Conservation (phyloP, 139 green algal genomes). For the Pseudopediastrum boryanum region DNA sequence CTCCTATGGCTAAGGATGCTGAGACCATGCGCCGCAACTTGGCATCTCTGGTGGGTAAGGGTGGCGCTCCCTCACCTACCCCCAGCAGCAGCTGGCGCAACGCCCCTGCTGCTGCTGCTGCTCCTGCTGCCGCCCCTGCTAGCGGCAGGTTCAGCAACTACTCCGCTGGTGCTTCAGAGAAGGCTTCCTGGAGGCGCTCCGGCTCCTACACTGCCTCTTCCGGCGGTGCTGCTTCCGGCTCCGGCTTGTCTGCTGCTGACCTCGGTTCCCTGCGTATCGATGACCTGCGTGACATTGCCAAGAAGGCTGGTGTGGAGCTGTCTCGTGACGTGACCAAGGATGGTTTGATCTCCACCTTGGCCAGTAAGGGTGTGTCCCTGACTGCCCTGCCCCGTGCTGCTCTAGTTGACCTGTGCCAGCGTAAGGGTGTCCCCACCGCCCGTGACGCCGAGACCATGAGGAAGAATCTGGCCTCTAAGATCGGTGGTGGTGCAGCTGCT, state of each 20-base stretch:
- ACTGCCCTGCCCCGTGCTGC: background rate
- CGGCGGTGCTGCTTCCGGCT: no score
- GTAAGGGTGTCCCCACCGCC: slow-evolving; percentile 2
- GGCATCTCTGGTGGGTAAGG: slow-evolving; percentile 12
- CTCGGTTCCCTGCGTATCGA: slow-evolving; percentile 8
- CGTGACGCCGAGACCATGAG: slow-evolving; percentile 17
- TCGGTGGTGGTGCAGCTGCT: slow-evolving; percentile 8
- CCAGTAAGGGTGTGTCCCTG: slow-evolving; percentile 11
- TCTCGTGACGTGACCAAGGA: slow-evolving; percentile 5
- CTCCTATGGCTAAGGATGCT: slow-evolving; percentile 15
- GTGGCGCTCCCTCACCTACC: background rate
- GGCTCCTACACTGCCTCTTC: slow-evolving; percentile 31
- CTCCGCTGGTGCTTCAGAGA: slow-evolving; percentile 13
- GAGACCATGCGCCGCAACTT: slow-evolving; percentile 23
- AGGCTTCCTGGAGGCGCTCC: slow-evolving; percentile 30
- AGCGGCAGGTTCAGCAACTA: slow-evolving; percentile 10
- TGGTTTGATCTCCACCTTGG: slow-evolving; percentile 4
- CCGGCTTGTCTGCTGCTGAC: background rate
- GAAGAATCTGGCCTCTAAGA: slow-evolving; percentile 14
- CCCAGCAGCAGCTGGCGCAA: slow-evolving; percentile 14
- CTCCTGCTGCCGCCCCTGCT: background rate
- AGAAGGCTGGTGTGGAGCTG: slow-evolving; percentile 3
- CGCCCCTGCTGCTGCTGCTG: slow-evolving; percentile 12
- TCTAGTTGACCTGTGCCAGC: slow-evolving; percentile 32
- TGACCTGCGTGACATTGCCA: slow-evolving; percentile 2